phyloP scores from a whole-genome alignment of 371 early-diverging fungal genomes.

The Mortierella sp. region DNA sequence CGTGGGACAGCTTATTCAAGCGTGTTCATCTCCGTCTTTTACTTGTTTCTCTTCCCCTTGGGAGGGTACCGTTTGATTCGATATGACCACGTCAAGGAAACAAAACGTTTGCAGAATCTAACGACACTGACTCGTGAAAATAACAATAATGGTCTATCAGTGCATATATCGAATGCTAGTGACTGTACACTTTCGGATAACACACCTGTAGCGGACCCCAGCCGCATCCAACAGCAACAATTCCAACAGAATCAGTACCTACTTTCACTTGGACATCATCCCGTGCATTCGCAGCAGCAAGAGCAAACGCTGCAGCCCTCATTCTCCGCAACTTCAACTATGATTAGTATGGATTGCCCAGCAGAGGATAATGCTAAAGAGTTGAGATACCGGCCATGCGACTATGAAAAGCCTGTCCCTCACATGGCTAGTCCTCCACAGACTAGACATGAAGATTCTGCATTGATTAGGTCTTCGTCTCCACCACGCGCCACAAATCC shows the following conservation, averaged over 20 bases:
- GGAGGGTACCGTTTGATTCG: constrained; percentile 56
- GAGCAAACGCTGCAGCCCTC: constrained; percentile 21
- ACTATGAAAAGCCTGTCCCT: constrained; percentile 6
- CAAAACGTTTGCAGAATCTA: constrained; percentile 35
- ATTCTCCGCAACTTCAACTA: constrained; percentile 52
- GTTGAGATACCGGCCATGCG: constrained; percentile 30
- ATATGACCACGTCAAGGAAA: constrained; percentile 51
- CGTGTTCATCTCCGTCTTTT: constrained; percentile 56
- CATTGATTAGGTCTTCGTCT: neutral
- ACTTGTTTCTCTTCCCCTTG: constrained; percentile 56
- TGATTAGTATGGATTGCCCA: constrained; percentile 39
- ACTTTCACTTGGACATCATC: constrained; percentile 5
- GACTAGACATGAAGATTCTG: neutral
- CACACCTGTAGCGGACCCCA: neutral
- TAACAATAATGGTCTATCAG: neutral
- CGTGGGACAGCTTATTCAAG: constrained; percentile 57
- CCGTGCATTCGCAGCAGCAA: neutral
- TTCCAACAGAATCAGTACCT: constrained; percentile 7
- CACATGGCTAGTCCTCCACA: neutral
- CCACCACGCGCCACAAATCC: constrained; percentile 15
- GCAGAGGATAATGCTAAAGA: constrained; percentile 37
- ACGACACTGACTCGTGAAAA: constrained; percentile 3
- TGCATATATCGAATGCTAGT: constrained; percentile 3
- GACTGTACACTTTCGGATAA: constrained; percentile 13
- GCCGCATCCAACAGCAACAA: constrained; percentile 2